Base-by-base conservation (phyloP, 306 rosid species). In the Vachellia collinsii region DNA sequence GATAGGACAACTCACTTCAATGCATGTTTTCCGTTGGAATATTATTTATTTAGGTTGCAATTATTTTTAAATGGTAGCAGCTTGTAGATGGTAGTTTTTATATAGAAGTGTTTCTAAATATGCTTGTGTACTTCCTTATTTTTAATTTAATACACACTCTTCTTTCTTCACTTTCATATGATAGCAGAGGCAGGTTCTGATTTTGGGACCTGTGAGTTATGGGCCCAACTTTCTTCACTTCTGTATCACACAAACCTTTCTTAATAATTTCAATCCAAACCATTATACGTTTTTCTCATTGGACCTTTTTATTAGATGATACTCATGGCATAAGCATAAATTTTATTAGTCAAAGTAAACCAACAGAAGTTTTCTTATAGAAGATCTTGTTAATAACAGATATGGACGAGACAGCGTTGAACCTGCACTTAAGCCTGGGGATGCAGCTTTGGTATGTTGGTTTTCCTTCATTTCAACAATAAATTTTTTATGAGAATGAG, bases 391-490 rank as follows among this genome's bases (percentile, higher is more conserved):
- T 80, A 77, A 59, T 70, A 66, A 87, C 92, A 94, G 98, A 77
- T 94, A 92, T 65, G 98, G 90, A 38, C 84, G 98, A 76, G 97
- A 94, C 85, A 65, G 86, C 80, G 98, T 92, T 68, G 98, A 94
- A 78, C 97, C 98, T 78, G 94, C 97, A 62, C 77, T 94, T 81
- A 94, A 94, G 85, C 97, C 98, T 20, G 98, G 97, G 72, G 92
- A 94, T 62, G 82, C 88, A 69, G 90, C 90, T 79, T 81, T 94
- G 97, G 98, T 92, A 89, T 56, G 97, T 82, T 34, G 20, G 25
- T 47, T 63, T 17, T 74, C 74, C 76, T 53, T 69, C 11, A 7
- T 66, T 50, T 75, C 74, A 75, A 38, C 74, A 22, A 16, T 6
- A 6, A 17, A 25, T 39, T 13, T 67, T 4, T 13, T 16, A 11